These are phyloP conservation scores for Moniliophthora roreri DNA, from an alignment of 1,284 basidiomycete species.

Conservation along the genomic window DNA sequence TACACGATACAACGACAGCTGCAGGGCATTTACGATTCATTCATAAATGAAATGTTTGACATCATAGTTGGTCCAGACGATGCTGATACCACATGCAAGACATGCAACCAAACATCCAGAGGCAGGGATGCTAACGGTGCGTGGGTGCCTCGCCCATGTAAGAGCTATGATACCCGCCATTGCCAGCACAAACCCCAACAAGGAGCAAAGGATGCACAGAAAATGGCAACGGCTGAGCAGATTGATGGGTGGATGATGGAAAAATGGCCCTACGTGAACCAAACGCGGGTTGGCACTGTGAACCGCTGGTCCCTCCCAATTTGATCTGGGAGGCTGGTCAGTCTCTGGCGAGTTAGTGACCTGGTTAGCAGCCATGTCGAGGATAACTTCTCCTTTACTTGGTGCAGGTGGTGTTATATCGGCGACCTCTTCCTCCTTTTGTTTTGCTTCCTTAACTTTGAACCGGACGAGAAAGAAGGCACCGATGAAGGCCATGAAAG, in stretches of 20 bases:
- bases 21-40: too few relatives aligned
- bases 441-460: conserved; percentile 50
- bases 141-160: conserved; percentile 47
- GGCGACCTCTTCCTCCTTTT: conserved; percentile 33
- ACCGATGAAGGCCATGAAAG: conserved; percentile 56
- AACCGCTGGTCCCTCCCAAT: conserved; percentile 14
- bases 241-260: conserved; percentile 36
- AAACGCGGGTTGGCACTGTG: conserved; percentile 44
- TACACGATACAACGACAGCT: too few relatives aligned
- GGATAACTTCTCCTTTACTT: conserved; percentile 8
- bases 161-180: conserved; percentile 53
- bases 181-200: conserved; percentile 49
- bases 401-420: conserved; percentile 15
- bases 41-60: background rate
- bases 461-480: conserved; percentile 58
- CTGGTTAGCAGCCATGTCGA: conserved; percentile 24
- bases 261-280: conserved; percentile 43
- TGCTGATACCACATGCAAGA: conserved; percentile 25
- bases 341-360: conserved; percentile 17
- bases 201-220: conserved; percentile 46
- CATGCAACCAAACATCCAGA: conserved; percentile 39
- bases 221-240: conserved; percentile 49
- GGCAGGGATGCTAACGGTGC: conserved; percentile 42
- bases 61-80: conserved; percentile 9
- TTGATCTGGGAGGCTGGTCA: background rate